These are phyloP conservation scores for Hibiscus mutabilis DNA, from an alignment of 345 rosid genomes.

Conservation along the genomic window DNA sequence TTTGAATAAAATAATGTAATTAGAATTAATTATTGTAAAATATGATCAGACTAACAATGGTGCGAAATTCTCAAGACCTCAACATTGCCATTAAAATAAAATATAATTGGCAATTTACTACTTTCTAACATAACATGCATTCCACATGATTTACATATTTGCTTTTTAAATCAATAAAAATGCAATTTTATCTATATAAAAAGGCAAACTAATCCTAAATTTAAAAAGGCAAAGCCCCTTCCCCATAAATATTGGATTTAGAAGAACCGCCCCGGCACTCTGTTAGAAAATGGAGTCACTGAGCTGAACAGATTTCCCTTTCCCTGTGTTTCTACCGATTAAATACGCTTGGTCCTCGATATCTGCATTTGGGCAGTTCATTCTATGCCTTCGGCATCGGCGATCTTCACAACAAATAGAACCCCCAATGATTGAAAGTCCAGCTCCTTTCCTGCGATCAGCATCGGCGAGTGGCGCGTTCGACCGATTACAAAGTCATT, in stretches of 20 bases:
- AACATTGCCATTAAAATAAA: too few species aligned
- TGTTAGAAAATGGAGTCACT: too few species aligned
- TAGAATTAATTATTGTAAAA: too few species aligned
- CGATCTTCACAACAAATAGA: slow-evolving; percentile 69
- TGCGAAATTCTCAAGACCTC: too few species aligned
- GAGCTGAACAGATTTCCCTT: too few species aligned
- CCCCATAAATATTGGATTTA: background rate
- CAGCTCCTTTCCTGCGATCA: slow-evolving; percentile 45
- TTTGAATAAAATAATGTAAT: too few species aligned
- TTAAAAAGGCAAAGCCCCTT: background rate
- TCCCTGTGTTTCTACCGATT: too few species aligned
- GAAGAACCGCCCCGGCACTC: background rate
- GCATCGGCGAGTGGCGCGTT: background rate
- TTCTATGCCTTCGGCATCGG: slow-evolving; percentile 46
- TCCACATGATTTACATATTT: too few species aligned
- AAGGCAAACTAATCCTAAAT: background rate
- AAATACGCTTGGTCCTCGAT: slow-evolving; percentile 34
- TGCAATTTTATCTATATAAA: background rate
- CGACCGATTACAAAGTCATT: background rate
- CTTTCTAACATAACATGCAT: too few species aligned
- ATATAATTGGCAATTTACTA: too few species aligned
- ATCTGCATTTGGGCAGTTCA: slow-evolving; percentile 51
- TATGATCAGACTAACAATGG: too few species aligned
- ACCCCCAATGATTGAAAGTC: slow-evolving; percentile 46
- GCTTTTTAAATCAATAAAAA: too few species aligned